These are phyloP conservation scores for Trichoderma atroviride DNA, from an alignment of 2,329 filamentous ascomycete species.

Conservation along the genomic window DNA sequence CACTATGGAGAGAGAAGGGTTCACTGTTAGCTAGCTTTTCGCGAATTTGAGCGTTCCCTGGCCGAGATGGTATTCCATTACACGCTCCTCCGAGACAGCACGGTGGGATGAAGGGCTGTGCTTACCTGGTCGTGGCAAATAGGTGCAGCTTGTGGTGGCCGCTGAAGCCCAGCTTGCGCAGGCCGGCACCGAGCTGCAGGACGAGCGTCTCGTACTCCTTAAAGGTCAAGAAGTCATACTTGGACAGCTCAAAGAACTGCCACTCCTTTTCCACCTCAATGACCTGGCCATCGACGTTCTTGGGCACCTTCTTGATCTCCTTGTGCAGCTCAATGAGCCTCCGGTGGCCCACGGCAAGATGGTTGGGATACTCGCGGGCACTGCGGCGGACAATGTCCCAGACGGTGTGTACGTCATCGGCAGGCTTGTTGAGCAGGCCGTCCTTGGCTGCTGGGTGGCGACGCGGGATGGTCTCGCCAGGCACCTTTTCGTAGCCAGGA, in stretches of 20 bases:
- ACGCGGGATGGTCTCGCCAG: conserved; percentile 83
- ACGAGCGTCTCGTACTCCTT: conserved; percentile 74
- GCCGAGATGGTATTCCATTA: neutral
- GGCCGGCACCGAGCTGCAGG: conserved; percentile 69
- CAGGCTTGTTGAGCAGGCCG: conserved; percentile 65
- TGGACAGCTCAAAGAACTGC: conserved; percentile 83
- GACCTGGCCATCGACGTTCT: conserved; percentile 79
- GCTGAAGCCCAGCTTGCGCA: conserved; percentile 73
- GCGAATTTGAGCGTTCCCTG: neutral
- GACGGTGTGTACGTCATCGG: conserved; percentile 72
- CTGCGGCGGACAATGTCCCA: conserved; percentile 77
- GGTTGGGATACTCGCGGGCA: conserved; percentile 63
- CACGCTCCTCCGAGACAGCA: neutral
- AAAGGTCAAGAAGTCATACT: conserved; percentile 77
- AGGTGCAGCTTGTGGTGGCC: conserved; percentile 73
- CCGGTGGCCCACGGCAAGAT: conserved; percentile 69
- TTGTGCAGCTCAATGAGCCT: conserved; percentile 76
- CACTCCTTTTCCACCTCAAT: conserved; percentile 86
- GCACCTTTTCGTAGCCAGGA: conserved; percentile 66
- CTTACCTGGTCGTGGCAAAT: conserved; percentile 79
- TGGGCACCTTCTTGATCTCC: conserved; percentile 88
- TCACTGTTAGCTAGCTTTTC: neutral
- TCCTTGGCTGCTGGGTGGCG: conserved; percentile 73
- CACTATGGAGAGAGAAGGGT: conserved; percentile 47
- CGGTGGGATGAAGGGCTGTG: conserved; percentile 1